These are phyloP conservation scores for Lycium ferocissimum DNA, from an alignment of 257 asterid genomes.

Conservation along the genomic window DNA sequence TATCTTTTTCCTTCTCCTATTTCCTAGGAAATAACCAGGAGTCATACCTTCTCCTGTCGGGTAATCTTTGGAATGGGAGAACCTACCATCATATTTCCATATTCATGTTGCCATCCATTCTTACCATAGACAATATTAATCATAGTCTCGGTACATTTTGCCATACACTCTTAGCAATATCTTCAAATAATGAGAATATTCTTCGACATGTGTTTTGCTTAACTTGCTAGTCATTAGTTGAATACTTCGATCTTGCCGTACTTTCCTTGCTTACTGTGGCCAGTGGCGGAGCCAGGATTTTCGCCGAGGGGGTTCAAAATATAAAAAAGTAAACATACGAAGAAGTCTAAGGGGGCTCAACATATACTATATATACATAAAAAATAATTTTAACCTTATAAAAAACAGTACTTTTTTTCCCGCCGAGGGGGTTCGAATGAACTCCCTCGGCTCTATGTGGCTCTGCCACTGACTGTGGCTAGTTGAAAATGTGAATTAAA, in stretches of 20 bases:
- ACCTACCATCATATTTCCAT: conserved; percentile 63
- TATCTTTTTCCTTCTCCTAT: conserved; percentile 11
- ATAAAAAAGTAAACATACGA: too few species aligned
- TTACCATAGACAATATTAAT: conserved; percentile 73
- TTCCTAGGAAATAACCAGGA: conserved; percentile 26
- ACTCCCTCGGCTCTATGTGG: too few species aligned
- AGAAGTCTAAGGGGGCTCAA: too few species aligned
- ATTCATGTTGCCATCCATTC: conserved; percentile 73
- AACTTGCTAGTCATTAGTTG: conserved; percentile 36
- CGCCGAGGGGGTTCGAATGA: too few species aligned
- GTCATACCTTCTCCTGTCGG: conserved; percentile 35
- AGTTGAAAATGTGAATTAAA: not conserved
- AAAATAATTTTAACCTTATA: too few species aligned
- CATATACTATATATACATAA: too few species aligned
- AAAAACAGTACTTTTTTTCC: too few species aligned
- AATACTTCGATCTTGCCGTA: too few species aligned
- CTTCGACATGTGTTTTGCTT: conserved; percentile 41
- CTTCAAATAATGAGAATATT: conserved; percentile 22
- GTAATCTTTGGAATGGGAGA: conserved; percentile 85
- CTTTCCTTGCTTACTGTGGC: too few species aligned
- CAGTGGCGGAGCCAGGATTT: too few species aligned
- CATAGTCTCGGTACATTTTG: conserved; percentile 15
- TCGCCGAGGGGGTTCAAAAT: too few species aligned
- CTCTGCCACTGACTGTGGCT: too few species aligned
- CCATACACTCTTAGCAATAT: not conserved